These are phyloP conservation scores for Diospyros lotus DNA, from an alignment of 148 eudicot genomes.

Conservation along the genomic window DNA sequence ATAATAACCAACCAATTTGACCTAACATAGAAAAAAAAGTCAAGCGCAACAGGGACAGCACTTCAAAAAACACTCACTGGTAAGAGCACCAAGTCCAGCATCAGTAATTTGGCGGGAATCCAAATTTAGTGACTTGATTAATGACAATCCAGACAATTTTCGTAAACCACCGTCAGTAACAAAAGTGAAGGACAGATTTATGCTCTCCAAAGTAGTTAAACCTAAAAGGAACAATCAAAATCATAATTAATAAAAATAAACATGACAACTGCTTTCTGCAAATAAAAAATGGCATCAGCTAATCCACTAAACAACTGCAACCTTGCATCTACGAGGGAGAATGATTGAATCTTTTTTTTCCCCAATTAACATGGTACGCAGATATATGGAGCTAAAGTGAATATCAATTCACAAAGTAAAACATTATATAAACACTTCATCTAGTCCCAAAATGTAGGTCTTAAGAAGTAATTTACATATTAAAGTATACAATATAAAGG, in stretches of 20 bases:
- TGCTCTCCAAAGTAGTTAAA: constrained; percentile 64
- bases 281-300: background rate
- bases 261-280: too few relatives aligned
- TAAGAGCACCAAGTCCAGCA: constrained; percentile 79
- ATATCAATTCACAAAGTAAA: background rate
- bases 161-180: constrained; percentile 75
- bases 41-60: background rate
- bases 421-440: background rate
- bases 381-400: background rate
- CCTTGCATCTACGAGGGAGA: background rate
- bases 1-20: background rate
- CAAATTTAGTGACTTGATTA: constrained; percentile 78
- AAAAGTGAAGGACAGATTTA: constrained; percentile 84
- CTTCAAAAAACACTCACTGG: constrained; percentile 47
- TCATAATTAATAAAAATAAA: background rate
- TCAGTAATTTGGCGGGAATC: constrained; percentile 90
- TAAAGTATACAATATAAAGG: too few relatives aligned
- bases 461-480: too few relatives aligned
- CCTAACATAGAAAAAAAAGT: background rate
- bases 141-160: constrained; percentile 76
- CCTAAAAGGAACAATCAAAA: constrained; percentile 33
- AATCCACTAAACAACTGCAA: background rate
- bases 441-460: background rate
- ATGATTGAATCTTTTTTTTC: background rate
- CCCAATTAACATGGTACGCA: background rate